These are phyloP conservation scores for Deuterostichococcus epilithicus DNA, from an alignment of 139 green algal genomes.

Conservation along the genomic window DNA sequence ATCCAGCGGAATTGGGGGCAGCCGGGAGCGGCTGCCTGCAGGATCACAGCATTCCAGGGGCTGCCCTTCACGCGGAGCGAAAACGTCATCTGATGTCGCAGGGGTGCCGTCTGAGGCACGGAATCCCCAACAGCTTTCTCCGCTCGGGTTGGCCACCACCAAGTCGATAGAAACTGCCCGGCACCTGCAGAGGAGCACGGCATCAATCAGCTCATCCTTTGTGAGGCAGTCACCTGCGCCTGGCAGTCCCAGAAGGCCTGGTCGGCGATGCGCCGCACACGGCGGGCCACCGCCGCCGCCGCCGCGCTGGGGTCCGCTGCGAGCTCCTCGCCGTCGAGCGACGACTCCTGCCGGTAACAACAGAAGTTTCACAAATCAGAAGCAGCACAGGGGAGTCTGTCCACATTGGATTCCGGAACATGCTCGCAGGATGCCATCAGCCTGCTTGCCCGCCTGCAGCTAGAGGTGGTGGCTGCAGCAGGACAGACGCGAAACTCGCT, in stretches of 20 bases:
- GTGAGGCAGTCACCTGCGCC: neutral
- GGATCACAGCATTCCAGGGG: no score
- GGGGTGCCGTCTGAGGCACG: no score
- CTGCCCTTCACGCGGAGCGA: no score
- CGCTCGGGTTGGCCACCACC: no score
- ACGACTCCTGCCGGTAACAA: neutral
- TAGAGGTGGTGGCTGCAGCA: neutral
- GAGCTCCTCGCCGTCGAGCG: neutral
- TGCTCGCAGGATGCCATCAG: neutral
- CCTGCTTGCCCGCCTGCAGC: neutral
- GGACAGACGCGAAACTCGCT: neutral
- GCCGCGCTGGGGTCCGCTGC: slow-evolving; percentile 20
- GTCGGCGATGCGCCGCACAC: slow-evolving; percentile 59
- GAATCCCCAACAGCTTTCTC: no score
- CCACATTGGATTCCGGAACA: no score
- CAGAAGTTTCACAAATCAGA: neutral
- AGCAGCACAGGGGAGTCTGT: neutral
- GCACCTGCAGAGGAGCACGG: no score
- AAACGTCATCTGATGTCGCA: no score
- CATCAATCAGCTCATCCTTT: no score
- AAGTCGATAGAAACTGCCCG: no score
- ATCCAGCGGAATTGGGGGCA: no score
- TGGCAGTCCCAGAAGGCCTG: slow-evolving; percentile 67
- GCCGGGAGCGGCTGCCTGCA: no score
- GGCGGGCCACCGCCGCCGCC: slow-evolving; percentile 22